Base-by-base conservation (phyloP, 176 grass and related monocot genomes). In the Areca catechu region DNA sequence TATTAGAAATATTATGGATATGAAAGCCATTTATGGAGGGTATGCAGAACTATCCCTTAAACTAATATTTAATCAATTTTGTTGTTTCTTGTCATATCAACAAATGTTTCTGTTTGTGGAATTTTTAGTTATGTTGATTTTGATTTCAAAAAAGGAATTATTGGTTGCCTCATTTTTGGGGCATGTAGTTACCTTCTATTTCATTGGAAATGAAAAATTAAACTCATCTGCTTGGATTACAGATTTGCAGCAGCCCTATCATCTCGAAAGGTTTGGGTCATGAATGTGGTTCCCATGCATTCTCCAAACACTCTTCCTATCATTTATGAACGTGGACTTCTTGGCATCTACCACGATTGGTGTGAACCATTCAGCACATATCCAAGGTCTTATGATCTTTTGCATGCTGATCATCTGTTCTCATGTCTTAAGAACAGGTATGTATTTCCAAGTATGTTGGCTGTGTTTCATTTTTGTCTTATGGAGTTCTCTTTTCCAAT, bases 301-400 rank as follows among this genome's bases (percentile, higher is more conserved):
- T 80, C 86, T 69, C 69, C 80, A 63, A 83, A 97, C 72, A 88
- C 86, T 58, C 66, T 97, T 60, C 86, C 86, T 2, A 82, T 97
- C 21, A 97, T 97, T 71, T 97, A 54, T 50, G 92, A 91, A 75
- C 77, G 83, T 2, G 92, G 92, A 18, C 72, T 97, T 56, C 24
- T 97, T 22, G 92, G 92, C 77, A 80, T 82, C 10, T 88, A 91
- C 34, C 92, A 97, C 48, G 87, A 97, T 61, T 97, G 93, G 93
- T 97, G 93, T 62, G 86, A 97, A 77, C 93, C 93, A 56, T 91
- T 97, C 48, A 85, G 70, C 75, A 91, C 86, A 18, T 88, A 91
- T 57, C 93, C 93, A 69, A 91, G 87, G 71, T 97, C 93, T 4
- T 97, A 97, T 66, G 93, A 97, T 79, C 83, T 92, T 77, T 71